These are phyloP conservation scores for Phytophthora gonapodyides DNA, from an alignment of 352 stramenopile genomes.

Conservation along the genomic window DNA sequence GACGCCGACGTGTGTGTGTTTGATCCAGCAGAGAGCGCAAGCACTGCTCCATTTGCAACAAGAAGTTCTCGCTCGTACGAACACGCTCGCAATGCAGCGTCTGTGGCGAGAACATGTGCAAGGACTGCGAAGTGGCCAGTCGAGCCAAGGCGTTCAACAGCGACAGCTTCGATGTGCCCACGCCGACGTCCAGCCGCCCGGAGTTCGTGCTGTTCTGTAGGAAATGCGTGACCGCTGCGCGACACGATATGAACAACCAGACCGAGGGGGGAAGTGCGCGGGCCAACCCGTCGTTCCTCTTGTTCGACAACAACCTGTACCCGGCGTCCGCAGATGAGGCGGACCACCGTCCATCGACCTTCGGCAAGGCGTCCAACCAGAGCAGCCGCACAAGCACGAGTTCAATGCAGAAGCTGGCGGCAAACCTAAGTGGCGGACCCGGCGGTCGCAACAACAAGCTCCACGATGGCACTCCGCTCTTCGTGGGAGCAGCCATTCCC, in stretches of 20 bases:
- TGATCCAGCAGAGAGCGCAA: slow-evolving; percentile 50
- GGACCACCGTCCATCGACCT: slow-evolving; percentile 26
- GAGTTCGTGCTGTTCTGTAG: slow-evolving; percentile 63
- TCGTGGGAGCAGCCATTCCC: slow-evolving; percentile 32
- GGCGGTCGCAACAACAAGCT: slow-evolving; percentile 16
- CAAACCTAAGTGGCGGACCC: slow-evolving; percentile 15
- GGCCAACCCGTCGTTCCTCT: slow-evolving; percentile 29
- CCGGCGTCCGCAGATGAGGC: slow-evolving; percentile 26
- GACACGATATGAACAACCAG: slow-evolving; percentile 47
- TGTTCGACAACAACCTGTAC: slow-evolving; percentile 47
- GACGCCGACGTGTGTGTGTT: neutral
- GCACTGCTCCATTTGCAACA: slow-evolving; percentile 70
- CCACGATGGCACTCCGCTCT: slow-evolving; percentile 26
- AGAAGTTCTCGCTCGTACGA: slow-evolving; percentile 73
- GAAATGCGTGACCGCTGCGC: slow-evolving; percentile 52
- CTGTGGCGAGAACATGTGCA: slow-evolving; percentile 75
- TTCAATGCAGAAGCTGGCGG: slow-evolving; percentile 32
- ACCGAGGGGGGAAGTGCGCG: slow-evolving; percentile 15
- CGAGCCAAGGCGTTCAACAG: slow-evolving; percentile 57
- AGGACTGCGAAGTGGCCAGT: slow-evolving; percentile 62
- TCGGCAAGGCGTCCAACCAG: slow-evolving; percentile 46
- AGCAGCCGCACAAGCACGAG: slow-evolving; percentile 53
- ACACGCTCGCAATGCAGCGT: slow-evolving; percentile 65
- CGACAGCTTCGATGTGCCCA: slow-evolving; percentile 39
- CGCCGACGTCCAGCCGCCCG: slow-evolving; percentile 37